Base-by-base conservation (phyloP, 2,329 filamentous ascomycete species). In the Metarhizium guizhouense region DNA sequence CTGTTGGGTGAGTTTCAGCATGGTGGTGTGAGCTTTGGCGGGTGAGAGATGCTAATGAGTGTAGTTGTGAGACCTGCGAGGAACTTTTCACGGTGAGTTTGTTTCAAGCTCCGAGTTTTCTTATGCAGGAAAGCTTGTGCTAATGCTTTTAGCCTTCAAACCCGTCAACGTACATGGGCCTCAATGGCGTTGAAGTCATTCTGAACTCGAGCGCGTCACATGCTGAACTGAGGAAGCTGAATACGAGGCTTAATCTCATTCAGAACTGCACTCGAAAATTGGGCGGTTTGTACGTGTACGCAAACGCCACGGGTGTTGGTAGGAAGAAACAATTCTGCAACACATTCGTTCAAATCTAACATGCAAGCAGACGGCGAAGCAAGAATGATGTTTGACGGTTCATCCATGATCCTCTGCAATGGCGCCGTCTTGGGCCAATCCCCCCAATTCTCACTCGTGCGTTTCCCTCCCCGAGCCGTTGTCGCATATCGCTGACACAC, bases 121-220 rank as follows among this genome's bases (percentile, higher is more conserved):
- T 50, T 8, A 11, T 32, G 16, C 20, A 34, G 25, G 4, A 11
- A 7, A 29, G 16, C 18, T 13, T 51, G 32, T 10, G 34, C 49
- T 51, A 32, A 38, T 10, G n/a, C 2, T 16, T 14, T 34, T 2
- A 51, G 49, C 49, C 49, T 32, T 51, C 34, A 29, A 51, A 51
- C 34, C 32, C 49, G 16, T 42, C 49, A 5, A 51, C 49, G 6
- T 54, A 54, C 47, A 54, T 54, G 47, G 47, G 47, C 36, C 29
- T 54, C 5, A 78, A 84, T 63, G 88, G 88, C 4, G 81, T 83
- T 8, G 88, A 89, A 64, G 83, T 90, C 57, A 79, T 88, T 59
- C 81, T 82, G 8, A 92, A 92, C 68, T 82, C 78, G 3, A 84
- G 78, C 54, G 87, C 84, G 6, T 83, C 77, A 13, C 88, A 93